These are phyloP conservation scores for Neltuma alba DNA, from an alignment of 306 rosid genomes.

Conservation along the genomic window DNA sequence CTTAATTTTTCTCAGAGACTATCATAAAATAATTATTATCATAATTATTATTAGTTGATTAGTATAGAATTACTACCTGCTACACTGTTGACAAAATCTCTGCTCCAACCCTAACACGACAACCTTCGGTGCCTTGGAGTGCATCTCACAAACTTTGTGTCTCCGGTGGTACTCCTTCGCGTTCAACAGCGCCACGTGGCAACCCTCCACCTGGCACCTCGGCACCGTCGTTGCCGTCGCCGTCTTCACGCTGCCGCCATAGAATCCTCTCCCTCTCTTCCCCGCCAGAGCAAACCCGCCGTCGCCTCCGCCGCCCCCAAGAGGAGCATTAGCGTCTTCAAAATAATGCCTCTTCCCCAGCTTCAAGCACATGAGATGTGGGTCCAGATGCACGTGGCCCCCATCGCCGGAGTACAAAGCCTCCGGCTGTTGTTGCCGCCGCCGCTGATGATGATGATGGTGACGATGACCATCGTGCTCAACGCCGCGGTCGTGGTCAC, in stretches of 20 bases:
- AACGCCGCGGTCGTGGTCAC: neutral
- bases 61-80: constrained; percentile 59
- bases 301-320: constrained; percentile 7
- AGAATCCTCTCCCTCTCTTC: constrained; percentile 53
- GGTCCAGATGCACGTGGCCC: constrained; percentile 64
- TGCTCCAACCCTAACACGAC: constrained; percentile 79
- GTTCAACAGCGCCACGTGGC: constrained; percentile 74
- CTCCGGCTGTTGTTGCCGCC: neutral
- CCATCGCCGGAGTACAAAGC: constrained; percentile 45
- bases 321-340: constrained; percentile 54
- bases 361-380: constrained; percentile 82
- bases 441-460: neutral
- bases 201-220: constrained; percentile 94
- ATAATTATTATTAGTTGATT: neutral
- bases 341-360: constrained; percentile 93
- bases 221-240: constrained; percentile 47
- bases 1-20: neutral
- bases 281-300: constrained; percentile 30
- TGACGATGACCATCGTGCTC: neutral
- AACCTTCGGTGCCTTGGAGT: constrained; percentile 91
- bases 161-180: constrained; percentile 94
- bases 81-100: constrained; percentile 98
- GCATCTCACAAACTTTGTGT: constrained; percentile 94
- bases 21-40: too few species aligned
- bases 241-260: neutral